Conservation (phyloP, 805 yeast genomes). For the Saccharomycopsis capsularis region DNA sequence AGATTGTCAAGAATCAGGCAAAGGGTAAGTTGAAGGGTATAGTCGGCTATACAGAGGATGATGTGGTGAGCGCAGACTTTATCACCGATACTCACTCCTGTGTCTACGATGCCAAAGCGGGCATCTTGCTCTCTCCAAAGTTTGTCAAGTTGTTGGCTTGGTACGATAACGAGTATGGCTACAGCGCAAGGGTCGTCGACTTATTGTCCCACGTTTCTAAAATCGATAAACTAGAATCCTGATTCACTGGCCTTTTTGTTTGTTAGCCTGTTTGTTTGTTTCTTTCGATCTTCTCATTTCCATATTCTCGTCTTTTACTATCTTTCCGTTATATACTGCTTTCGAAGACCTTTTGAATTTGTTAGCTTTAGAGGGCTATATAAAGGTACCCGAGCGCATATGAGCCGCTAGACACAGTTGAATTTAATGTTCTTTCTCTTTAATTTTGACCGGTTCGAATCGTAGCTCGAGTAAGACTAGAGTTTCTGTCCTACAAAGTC, state of each 20-base stretch:
- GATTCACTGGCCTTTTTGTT: neutral
- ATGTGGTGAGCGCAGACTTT: conserved; percentile 66
- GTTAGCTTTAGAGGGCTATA: too few relatives aligned
- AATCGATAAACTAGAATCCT: conserved; percentile 9
- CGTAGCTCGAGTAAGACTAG: too few relatives aligned
- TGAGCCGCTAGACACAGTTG: too few relatives aligned
- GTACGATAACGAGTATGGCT: conserved; percentile 74
- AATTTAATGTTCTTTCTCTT: too few relatives aligned
- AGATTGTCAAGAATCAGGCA: conserved; percentile 50
- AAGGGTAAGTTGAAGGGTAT: conserved; percentile 56
- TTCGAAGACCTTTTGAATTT: too few relatives aligned
- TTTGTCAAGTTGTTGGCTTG: conserved; percentile 65
- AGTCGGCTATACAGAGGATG: conserved; percentile 64
- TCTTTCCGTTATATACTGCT: too few relatives aligned
- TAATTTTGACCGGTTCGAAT: too few relatives aligned
- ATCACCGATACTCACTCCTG: conserved; percentile 55
- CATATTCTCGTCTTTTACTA: too few relatives aligned
- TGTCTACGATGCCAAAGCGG: conserved; percentile 63
- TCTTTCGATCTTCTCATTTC: neutral
- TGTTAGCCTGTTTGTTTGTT: neutral
- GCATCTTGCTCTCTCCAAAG: conserved; percentile 62
- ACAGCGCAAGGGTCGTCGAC: conserved; percentile 72
- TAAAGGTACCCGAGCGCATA: too few relatives aligned
- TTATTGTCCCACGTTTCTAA: conserved; percentile 58
- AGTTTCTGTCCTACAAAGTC: too few relatives aligned